Evolutionary conservation across 768 basidiomycete species (phyloP).

Genomic region (Russula compacta): DNA sequence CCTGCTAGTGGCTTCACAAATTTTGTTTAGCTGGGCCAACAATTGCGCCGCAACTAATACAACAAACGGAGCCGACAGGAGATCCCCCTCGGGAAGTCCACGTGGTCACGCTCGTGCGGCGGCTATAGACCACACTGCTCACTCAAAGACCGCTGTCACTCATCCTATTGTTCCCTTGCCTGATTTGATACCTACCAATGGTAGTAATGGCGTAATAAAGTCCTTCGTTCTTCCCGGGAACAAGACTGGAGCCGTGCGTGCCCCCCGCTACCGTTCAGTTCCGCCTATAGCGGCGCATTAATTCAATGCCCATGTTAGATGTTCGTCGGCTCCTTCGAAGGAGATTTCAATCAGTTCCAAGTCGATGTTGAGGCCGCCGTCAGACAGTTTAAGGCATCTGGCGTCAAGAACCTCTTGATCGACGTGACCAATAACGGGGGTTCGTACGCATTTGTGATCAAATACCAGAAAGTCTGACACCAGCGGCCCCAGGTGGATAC

Average conservation of each 20-base stretch:
- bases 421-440: constrained; percentile 59
- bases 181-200: constrained; percentile 35
- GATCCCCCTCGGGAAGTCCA: neutral
- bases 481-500: constrained; percentile 35
- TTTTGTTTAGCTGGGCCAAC: constrained; percentile 39
- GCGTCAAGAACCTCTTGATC: constrained; percentile 43
- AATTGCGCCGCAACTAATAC: constrained; percentile 45
- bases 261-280: neutral
- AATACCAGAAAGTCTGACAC: neutral
- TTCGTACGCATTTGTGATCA: constrained; percentile 21
- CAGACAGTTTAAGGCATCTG: constrained; percentile 36
- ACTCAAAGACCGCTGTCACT: constrained; percentile 30
- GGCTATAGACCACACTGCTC: neutral
- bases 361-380: constrained; percentile 39
- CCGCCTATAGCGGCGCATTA: neutral
- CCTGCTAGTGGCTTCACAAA: neutral
- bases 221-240: constrained; percentile 47
- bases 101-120: constrained; percentile 28
- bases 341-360: constrained; percentile 44
- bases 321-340: constrained; percentile 51
- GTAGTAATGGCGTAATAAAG: constrained; percentile 44
- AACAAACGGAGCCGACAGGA: constrained; percentile 47
- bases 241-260: constrained; percentile 49
- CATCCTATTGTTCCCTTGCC: constrained; percentile 43
- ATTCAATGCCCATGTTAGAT: constrained; percentile 30